Conservation (phyloP, 495 filamentous ascomycete species). For the Entonaema liquescens region DNA sequence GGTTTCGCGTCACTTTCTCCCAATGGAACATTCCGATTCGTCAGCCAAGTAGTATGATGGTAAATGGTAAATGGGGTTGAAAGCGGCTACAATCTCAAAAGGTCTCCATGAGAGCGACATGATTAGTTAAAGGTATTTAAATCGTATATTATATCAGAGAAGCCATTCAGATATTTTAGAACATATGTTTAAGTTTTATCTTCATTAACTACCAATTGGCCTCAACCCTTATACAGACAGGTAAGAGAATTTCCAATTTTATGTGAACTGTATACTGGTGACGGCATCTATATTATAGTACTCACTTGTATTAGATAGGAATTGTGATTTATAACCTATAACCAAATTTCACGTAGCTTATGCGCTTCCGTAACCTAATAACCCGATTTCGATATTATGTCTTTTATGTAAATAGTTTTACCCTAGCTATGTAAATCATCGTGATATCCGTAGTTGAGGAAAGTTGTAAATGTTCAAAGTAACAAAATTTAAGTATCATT, state of each 20-base stretch:
- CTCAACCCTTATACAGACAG: no score
- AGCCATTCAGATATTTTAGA: neutral
- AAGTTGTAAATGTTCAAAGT: neutral
- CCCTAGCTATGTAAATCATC: neutral
- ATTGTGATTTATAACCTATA: neutral
- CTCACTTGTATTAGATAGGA: neutral
- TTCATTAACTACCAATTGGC: neutral
- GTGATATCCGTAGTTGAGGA: neutral
- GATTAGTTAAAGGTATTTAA: neutral
- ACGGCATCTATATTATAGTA: neutral
- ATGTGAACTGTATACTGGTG: neutral
- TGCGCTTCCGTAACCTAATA: neutral
- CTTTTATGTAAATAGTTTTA: neutral
- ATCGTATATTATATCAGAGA: neutral
- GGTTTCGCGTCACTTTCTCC: constrained; percentile 32
- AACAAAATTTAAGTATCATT: neutral
- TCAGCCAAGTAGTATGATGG: neutral
- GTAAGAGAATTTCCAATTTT: neutral
- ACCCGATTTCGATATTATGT: neutral
- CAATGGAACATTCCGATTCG: constrained; percentile 8
- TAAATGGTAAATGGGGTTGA: neutral
- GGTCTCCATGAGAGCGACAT: neutral
- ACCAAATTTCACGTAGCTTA: neutral
- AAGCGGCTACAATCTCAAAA: neutral
- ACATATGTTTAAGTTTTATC: neutral